Evolutionary conservation across 257 asterid genomes (phyloP).

Genomic region (Plantago ovata): DNA sequence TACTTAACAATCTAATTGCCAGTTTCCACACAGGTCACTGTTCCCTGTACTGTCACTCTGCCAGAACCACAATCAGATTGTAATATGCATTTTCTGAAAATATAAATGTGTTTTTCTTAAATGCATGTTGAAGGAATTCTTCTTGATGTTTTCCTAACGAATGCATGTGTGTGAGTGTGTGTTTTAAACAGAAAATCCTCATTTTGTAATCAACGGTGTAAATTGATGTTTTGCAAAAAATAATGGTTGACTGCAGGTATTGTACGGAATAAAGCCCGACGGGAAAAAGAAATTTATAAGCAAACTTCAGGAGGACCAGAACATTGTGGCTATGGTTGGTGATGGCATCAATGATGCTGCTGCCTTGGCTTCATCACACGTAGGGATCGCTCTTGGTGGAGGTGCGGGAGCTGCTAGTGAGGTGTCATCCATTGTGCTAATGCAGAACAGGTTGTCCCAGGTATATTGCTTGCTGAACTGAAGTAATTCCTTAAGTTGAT

Average conservation of each 20-base stretch:
- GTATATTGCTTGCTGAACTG: constrained; percentile 32
- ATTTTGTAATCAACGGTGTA: constrained; percentile 6
- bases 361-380: constrained; percentile 92
- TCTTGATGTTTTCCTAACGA: too few relatives aligned
- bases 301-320: constrained; percentile 60
- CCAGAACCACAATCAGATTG: too few relatives aligned
- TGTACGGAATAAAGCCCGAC: constrained; percentile 84
- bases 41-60: too few relatives aligned
- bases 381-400: constrained; percentile 91
- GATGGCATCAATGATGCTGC: constrained; percentile 99
- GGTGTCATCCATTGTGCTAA: constrained; percentile 89
- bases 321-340: constrained; percentile 97
- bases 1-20: too few relatives aligned
- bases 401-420: constrained; percentile 99
- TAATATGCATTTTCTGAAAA: too few relatives aligned
- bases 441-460: constrained; percentile 93
- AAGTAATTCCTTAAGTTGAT: constrained; percentile 8
- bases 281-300: constrained; percentile 70
- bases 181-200: not conserved
- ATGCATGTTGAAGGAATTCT: too few relatives aligned
- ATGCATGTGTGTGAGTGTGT: too few relatives aligned
- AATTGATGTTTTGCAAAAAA: not conserved
- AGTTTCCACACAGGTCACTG: too few relatives aligned
- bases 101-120: too few relatives aligned
- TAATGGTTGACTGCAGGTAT: constrained; percentile 57